These are phyloP conservation scores for Emmonsiellopsis sp. DNA, from an alignment of 2,329 filamentous ascomycete genomes.

Conservation along the genomic window DNA sequence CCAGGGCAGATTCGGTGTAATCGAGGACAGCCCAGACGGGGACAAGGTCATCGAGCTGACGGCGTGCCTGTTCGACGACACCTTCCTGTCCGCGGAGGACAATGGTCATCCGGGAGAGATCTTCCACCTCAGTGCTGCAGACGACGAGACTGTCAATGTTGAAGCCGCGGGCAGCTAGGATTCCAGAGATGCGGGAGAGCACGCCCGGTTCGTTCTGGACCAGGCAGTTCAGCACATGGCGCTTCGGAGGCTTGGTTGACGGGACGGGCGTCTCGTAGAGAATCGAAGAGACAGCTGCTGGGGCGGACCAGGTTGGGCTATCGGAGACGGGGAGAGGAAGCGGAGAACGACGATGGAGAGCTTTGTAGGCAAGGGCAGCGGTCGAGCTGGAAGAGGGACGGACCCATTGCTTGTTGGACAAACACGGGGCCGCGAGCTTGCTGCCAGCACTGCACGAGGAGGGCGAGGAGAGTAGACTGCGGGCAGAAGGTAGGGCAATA, in stretches of 20 bases:
- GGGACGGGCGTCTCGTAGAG: slow-evolving; percentile 94
- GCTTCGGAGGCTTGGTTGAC: slow-evolving; percentile 73
- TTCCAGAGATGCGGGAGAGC: slow-evolving; percentile 89
- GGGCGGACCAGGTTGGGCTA: slow-evolving; percentile 74
- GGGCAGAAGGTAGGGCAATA: slow-evolving; percentile 24
- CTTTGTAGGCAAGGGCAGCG: slow-evolving; percentile 93
- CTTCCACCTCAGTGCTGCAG: slow-evolving; percentile 93
- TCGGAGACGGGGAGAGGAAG: slow-evolving; percentile 71
- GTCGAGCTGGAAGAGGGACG: slow-evolving; percentile 50
- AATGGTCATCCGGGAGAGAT: slow-evolving; percentile 97
- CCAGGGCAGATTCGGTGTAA: slow-evolving; percentile 84
- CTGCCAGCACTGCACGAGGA: slow-evolving; percentile 11
- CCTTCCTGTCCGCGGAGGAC: slow-evolving; percentile 96
- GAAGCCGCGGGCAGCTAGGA: slow-evolving; percentile 91
- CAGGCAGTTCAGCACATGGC: slow-evolving; percentile 94
- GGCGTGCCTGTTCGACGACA: slow-evolving; percentile 90
- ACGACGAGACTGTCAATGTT: slow-evolving; percentile 98
- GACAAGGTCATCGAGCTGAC: slow-evolving; percentile 92
- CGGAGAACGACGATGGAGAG: slow-evolving; percentile 79
- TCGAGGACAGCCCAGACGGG: slow-evolving; percentile 97
- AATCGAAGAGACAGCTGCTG: slow-evolving; percentile 93
- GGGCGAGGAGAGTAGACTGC: slow-evolving; percentile 5
- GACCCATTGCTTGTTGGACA: neutral
- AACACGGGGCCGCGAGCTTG: neutral
- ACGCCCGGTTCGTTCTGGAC: slow-evolving; percentile 99